Base-by-base conservation (phyloP, 805 yeast species). In the Myxozyma neglecta region DNA sequence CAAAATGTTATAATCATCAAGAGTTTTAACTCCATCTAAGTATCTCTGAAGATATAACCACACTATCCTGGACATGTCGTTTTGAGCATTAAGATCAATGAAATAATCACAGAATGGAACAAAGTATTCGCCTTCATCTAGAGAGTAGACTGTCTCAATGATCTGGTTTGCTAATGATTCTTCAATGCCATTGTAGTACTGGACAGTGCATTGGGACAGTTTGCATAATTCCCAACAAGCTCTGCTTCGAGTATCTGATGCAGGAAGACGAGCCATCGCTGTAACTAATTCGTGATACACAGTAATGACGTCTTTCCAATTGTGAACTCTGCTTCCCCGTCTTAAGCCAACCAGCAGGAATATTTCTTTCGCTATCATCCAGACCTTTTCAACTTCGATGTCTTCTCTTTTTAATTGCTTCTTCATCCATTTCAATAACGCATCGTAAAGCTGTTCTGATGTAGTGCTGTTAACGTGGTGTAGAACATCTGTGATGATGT, bases 301-400 rank as follows among this genome's bases (percentile, higher is more conserved):
- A 20, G 29, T 50, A n/a, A 45, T 16, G 2, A 55, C 36, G 7
- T 62, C 60, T 7, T 51, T 52, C 78, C 79, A 77, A 43, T 73
- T 68, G 0, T 62, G 40, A 10, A 77, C 76, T 16, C 80, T 69
- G 13, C 73, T 69, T 3, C 79, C 80, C 51, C 74, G 73, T n/a
- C 78, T 57, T 9, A 73, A 64, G 0, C 77, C 78, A 6, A 72
- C 66, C 11, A 75, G 49, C 3, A 67, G 65, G 34, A 70, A 69
- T 18, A 76, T 53, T 29, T 70, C 60, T 39, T 43, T 50, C n/a
- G 59, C 14, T 9, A 48, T 57, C 52, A 34, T 24, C 34, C 20
- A 37, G 9, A 52, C 20, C 16, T 29, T 11, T 24, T 43, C 37
- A n/a, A 43, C 43, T 3, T 51, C 7, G 10, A 52, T 29, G 8